Base-by-base conservation (phyloP, 306 rosid species). In the Rosa multiflora region DNA sequence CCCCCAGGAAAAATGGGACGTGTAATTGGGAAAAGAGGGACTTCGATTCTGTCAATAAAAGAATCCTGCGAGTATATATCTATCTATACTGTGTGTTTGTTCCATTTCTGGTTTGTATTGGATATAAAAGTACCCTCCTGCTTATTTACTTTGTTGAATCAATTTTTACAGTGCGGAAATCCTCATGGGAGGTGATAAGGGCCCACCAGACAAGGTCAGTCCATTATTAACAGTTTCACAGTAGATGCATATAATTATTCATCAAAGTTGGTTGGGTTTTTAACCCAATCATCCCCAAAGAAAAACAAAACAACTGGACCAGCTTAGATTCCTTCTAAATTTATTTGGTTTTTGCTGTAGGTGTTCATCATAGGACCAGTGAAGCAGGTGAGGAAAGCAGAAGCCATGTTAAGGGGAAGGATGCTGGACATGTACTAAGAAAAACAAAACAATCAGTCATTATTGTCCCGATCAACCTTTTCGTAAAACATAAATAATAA, bases 151-250 rank as follows among this genome's bases (percentile, higher is more conserved):
- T 67, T 6, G 12, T 68, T 72, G 76, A 44, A 70, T 79, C 58
- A 6, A 9, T 59, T 77, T 6, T 71, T 86, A 83, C 91, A 96
- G 99, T 76, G 99, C 98, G 18, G 97, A 96, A 84, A 93, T 96
- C 82, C 84, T 90, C 84, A 85, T 86, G 1, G 99, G 97, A 84
- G 97, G 93, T 83, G 26, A 80, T 14, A 93, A 88, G 87, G 99
- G 98, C 59, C 99, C 98, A 76, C 96, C 97, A 23, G 91, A 96
- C 87, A 93, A 96, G 97, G 99, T 93, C 44, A 67, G 97, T 64
- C 47, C 73, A 17, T 7, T 35, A 9, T 23, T 14, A 15, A 11
- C 32, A 58, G 58, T 46, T 35, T 49, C 59, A 9, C 14, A 29
- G 56, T 73, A 73, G 4, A 55, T 21, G 29, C 70, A 5, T 10